phyloP scores from a whole-genome alignment of 768 basidiomycete species.

The Boletus sp. region DNA sequence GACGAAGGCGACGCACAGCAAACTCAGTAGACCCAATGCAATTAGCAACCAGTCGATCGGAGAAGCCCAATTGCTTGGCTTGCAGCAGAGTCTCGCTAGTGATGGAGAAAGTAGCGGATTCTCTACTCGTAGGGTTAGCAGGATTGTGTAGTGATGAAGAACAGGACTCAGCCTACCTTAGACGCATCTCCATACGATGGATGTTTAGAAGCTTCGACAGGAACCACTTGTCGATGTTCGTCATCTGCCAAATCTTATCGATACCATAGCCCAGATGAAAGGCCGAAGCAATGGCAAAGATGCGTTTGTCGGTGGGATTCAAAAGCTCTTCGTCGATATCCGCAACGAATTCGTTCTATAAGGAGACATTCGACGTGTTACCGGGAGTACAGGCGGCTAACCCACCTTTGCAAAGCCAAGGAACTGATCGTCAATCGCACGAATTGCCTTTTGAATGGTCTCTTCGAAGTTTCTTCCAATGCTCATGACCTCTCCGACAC shows the following conservation, averaged over 20 bases:
- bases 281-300: conserved; percentile 94
- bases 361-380: not conserved
- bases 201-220: conserved; percentile 84
- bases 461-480: conserved; percentile 98
- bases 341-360: conserved; percentile 80
- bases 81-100: conserved; percentile 61
- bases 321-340: conserved; percentile 89
- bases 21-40: conserved; percentile 89
- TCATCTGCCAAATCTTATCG: conserved; percentile 96
- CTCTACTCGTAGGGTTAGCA: conserved; percentile 36
- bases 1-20: conserved; percentile 84
- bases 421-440: conserved; percentile 95
- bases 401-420: conserved; percentile 82
- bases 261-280: conserved; percentile 91
- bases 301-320: conserved; percentile 95
- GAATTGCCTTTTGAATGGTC: conserved; percentile 96
- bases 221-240: conserved; percentile 99
- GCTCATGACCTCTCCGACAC: conserved; percentile 98
- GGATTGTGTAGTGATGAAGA: not conserved
- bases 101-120: conserved; percentile 62
- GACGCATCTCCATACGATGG: conserved; percentile 69
- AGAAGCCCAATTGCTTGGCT: conserved; percentile 95
- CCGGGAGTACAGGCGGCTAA: not conserved
- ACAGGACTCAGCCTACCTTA: conserved; percentile 52
- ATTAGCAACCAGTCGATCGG: conserved; percentile 82